phyloP scores from a whole-genome alignment of 2,329 filamentous ascomycete genomes.

The Calonectria henricotiae region DNA sequence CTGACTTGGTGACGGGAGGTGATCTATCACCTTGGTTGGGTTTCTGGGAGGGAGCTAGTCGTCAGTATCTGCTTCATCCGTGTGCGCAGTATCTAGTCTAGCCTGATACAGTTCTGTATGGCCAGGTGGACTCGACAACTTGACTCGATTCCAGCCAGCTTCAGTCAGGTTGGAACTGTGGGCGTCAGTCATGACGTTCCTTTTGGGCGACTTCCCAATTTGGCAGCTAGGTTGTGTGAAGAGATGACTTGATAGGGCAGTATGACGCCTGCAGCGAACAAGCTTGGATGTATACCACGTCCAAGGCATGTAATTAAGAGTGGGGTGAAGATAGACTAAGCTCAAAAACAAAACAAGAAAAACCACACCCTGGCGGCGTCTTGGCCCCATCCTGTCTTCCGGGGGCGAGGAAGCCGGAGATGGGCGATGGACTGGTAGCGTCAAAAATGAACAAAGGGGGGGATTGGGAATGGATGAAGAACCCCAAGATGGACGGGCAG shows the following conservation, averaged over 20 bases:
- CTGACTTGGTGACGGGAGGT: background rate
- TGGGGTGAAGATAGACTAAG: background rate
- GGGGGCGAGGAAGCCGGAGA: slow-evolving; percentile 6
- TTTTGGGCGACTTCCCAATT: slow-evolving; percentile 31
- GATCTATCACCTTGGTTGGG: background rate
- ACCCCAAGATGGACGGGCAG: slow-evolving; percentile 1
- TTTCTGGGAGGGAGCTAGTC: background rate
- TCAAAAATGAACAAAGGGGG: background rate
- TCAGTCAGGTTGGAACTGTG: background rate
- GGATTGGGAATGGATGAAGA: background rate
- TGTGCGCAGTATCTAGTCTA: background rate
- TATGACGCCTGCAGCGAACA: background rate
- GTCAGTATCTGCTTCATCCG: background rate
- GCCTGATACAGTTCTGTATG: background rate
- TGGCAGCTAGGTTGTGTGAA: slow-evolving; percentile 26
- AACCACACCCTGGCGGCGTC: background rate
- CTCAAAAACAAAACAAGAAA: background rate
- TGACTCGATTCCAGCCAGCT: background rate
- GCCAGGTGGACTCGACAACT: background rate
- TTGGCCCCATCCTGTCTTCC: background rate
- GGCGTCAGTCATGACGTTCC: slow-evolving; percentile 12
- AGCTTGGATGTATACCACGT: slow-evolving; percentile 1
- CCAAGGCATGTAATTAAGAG: background rate
- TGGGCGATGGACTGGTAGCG: background rate
- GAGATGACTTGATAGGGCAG: slow-evolving; percentile 44